Conservation (phyloP, 495 filamentous ascomycete genomes). For the Sabuloglossum arenarium region DNA sequence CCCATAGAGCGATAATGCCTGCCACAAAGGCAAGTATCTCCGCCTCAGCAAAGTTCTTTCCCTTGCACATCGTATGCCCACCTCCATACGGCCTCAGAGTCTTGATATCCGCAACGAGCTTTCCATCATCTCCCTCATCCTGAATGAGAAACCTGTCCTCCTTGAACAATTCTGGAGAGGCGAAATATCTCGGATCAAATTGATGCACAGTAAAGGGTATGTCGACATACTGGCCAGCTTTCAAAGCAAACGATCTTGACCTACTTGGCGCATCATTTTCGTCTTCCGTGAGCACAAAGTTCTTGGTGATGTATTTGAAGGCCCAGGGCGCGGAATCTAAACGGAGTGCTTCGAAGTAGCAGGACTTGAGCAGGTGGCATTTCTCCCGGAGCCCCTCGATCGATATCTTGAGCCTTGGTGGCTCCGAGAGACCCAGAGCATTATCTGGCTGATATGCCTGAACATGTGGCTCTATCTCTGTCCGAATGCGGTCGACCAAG, state of each 20-base stretch:
- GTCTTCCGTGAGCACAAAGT: conserved; percentile 23
- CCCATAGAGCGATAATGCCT: conserved; percentile 20
- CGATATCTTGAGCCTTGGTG: conserved; percentile 28
- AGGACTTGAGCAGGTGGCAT: conserved; percentile 31
- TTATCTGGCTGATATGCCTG: conserved; percentile 23
- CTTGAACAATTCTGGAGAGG: conserved; percentile 28
- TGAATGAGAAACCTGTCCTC: conserved; percentile 29
- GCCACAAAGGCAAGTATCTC: conserved; percentile 18
- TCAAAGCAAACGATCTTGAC: conserved; percentile 19
- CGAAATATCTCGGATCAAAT: conserved; percentile 26
- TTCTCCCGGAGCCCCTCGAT: conserved; percentile 21
- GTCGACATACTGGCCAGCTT: conserved; percentile 26
- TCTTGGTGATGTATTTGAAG: conserved; percentile 21
- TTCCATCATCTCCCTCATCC: conserved; percentile 15
- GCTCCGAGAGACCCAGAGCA: conserved; percentile 32
- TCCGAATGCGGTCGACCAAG: conserved; percentile 26
- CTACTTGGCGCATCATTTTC: conserved; percentile 16
- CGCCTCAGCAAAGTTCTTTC: conserved; percentile 16
- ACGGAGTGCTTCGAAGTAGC: conserved; percentile 32
- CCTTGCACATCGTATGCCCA: conserved; percentile 16
- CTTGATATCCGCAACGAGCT: conserved; percentile 9
- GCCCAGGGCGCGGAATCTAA: conserved; percentile 28
- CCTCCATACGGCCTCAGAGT: conserved; percentile 25
- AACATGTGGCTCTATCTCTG: conserved; percentile 29
- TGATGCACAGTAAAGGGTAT: conserved; percentile 29